Conservation (phyloP, 2,329 filamentous ascomycete genomes). For the Fusarium pseudoanthophilum region DNA sequence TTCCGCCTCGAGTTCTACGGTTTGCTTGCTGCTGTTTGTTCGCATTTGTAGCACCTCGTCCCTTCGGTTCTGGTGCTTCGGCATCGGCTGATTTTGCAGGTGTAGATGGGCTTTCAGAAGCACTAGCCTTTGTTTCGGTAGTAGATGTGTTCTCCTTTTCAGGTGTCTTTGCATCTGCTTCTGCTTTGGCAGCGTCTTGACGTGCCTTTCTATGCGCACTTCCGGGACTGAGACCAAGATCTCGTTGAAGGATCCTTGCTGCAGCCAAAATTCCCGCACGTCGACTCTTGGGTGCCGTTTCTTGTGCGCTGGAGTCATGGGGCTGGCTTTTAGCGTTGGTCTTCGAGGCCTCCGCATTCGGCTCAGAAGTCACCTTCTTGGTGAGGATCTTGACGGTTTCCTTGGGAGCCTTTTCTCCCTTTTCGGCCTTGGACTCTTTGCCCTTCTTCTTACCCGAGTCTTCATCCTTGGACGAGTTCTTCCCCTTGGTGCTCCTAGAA, state of each 20-base stretch:
- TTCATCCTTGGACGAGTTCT: slow-evolving; percentile 56
- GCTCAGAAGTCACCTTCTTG: slow-evolving; percentile 65
- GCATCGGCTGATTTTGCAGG: slow-evolving; percentile 33
- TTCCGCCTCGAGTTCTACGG: slow-evolving; percentile 51
- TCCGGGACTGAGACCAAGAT: slow-evolving; percentile 72
- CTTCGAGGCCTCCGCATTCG: slow-evolving; percentile 59
- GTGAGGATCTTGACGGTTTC: slow-evolving; percentile 72
- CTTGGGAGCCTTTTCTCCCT: slow-evolving; percentile 62
- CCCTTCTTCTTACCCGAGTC: slow-evolving; percentile 70
- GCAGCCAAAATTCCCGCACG: slow-evolving; percentile 71
- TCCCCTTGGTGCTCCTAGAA: slow-evolving; percentile 61
- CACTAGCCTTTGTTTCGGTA: slow-evolving; percentile 7
- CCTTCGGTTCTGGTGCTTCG: slow-evolving; percentile 36
- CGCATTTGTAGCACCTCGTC: slow-evolving; percentile 32
- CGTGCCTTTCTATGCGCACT: slow-evolving; percentile 70
- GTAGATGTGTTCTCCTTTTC: slow-evolving; percentile 47
- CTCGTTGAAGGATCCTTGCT: slow-evolving; percentile 72
- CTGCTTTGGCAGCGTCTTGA: slow-evolving; percentile 67
- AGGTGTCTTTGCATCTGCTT: slow-evolving; percentile 57
- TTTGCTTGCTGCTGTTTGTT: slow-evolving; percentile 44
- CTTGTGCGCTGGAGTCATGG: slow-evolving; percentile 45
- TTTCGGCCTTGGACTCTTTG: slow-evolving; percentile 68
- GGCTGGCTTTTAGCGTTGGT: slow-evolving; percentile 51
- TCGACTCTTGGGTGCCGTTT: slow-evolving; percentile 62
- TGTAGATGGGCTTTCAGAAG: slow-evolving; percentile 38